phyloP scores from a whole-genome alignment of 1,284 basidiomycete species.

The Golubevia sp. region DNA sequence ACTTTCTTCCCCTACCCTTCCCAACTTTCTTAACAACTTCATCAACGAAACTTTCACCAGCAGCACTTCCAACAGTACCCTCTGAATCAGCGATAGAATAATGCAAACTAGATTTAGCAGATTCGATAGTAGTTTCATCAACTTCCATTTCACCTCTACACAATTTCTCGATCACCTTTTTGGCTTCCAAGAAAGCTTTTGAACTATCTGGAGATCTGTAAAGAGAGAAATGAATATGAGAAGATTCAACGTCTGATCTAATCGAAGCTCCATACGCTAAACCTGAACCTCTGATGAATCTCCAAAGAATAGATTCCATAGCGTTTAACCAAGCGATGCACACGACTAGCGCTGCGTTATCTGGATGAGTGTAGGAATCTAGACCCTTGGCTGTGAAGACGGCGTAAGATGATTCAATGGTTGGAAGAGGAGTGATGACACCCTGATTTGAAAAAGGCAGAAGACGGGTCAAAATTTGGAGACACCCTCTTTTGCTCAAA shows the following conservation, averaged over 20 bases:
- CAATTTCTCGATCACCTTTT: constrained; percentile 62
- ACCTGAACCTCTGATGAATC: constrained; percentile 79
- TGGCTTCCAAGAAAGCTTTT: constrained; percentile 80
- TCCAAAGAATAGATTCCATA: constrained; percentile 80
- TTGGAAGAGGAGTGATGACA: constrained; percentile 82
- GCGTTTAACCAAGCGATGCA: constrained; percentile 87
- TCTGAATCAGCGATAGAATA: constrained; percentile 80
- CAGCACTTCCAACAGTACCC: constrained; percentile 81
- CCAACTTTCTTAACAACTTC: constrained; percentile 32
- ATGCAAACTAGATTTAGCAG: constrained; percentile 88
- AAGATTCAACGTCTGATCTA: constrained; percentile 78
- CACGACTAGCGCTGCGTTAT: constrained; percentile 83
- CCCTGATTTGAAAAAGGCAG: constrained; percentile 66
- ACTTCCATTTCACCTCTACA: constrained; percentile 69
- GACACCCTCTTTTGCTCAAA: no score
- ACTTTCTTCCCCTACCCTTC: constrained; percentile 37
- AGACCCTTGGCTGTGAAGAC: constrained; percentile 76
- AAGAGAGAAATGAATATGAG: constrained; percentile 78
- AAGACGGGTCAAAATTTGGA: no score
- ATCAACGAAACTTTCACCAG: constrained; percentile 62
- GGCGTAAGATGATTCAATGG: constrained; percentile 91
- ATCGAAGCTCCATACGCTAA: constrained; percentile 90
- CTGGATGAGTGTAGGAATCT: constrained; percentile 68
- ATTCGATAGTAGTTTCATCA: constrained; percentile 82
- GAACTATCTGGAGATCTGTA: constrained; percentile 80